Evolutionary conservation across 2,329 filamentous ascomycete genomes (phyloP), one percentile per base, ranked within the genome.

Genomic region (Trichoderma koningii): DNA sequence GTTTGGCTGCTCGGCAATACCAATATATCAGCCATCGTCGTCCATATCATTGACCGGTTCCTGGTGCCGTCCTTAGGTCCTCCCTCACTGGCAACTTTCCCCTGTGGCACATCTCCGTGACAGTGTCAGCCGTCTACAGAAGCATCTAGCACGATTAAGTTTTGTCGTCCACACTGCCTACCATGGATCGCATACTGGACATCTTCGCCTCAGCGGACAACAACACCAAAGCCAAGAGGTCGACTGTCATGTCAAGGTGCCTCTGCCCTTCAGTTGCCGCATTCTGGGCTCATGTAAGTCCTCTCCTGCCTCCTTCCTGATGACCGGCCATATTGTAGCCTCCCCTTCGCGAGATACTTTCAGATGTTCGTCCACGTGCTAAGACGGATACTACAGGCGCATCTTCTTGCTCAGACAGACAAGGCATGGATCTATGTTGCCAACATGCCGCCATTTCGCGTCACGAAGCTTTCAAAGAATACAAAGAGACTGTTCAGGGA

Each of bases 281-380:
- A 42, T 66, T 64, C 21, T 66, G 61, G 61, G 61, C 53, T 30
- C 60, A 66, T 57, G 53, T 64, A 14, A 56, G 64, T 64, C 64
- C 26, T 47, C 34, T 19, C 17, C 26, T n/a, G 21, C 28, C 17
- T 38, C 30, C 12, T 21, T 1, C 30, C 30, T 34, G 30, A 10
- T 38, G 3, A 21, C 3, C 26, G 7, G 34, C 34, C 34, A 38
- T 38, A 38, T 38, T 10, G 5, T 5, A 14, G 34, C 17, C 42
- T 17, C 21, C 52, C 9, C 23, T 19, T 21, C 19, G 6, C 26
- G 5, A 3, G 7, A 23, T 1, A 3, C n/a, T 19, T 23, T 14
- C 21, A 23, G 3, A 2, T 23, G 21, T 23, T 15, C 28, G 3
- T 26, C 23, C 30, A 21, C 44, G 4, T 56, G 38, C 52, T 47